A percentile compares a stretch with the other conserved stretches of the same genome.
phyloP scores from a whole-genome alignment of 108 stramenopile genomes.

The Fragilaria radians region DNA sequence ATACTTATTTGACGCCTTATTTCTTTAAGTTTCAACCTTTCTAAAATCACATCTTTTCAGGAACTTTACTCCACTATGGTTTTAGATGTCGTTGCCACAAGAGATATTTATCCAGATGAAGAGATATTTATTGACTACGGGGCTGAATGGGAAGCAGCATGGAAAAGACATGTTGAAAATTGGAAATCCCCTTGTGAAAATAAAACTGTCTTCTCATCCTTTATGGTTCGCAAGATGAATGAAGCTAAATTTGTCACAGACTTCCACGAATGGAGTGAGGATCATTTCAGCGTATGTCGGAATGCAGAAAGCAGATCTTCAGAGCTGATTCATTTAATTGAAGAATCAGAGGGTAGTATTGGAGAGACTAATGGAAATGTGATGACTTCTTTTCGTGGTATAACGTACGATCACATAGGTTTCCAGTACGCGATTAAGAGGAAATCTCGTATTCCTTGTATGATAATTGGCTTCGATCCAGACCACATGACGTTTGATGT shows the following conservation, averaged over 20 bases:
- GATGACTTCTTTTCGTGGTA: not conserved
- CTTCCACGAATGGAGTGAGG: conserved; percentile 19
- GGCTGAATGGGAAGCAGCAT: conserved; percentile 56
- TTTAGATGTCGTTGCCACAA: conserved; percentile 25
- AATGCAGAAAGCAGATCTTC: not conserved
- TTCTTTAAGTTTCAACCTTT: not conserved
- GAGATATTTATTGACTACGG: conserved; percentile 74
- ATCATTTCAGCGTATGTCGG: conserved; percentile 14
- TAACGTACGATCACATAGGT: not conserved
- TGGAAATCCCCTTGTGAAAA: conserved; percentile 18
- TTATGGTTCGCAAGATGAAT: conserved; percentile 14
- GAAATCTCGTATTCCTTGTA: not conserved
- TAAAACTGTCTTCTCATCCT: conserved; percentile 17
- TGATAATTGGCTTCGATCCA: not conserved
- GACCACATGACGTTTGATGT: not conserved
- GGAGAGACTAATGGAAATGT: not conserved
- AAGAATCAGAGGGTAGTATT: not conserved
- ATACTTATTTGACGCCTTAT: no score
- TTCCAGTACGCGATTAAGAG: not conserved
- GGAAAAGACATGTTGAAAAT: conserved; percentile 41
- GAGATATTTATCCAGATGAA: conserved; percentile 55
- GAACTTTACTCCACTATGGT: conserved; percentile 18
- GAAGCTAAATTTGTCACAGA: conserved; percentile 12
- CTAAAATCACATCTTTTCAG: not conserved
- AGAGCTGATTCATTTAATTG: not conserved